These are phyloP conservation scores for Magnusiomyces tetraspermus DNA, from an alignment of 1,139 yeast genomes.

Conservation along the genomic window DNA sequence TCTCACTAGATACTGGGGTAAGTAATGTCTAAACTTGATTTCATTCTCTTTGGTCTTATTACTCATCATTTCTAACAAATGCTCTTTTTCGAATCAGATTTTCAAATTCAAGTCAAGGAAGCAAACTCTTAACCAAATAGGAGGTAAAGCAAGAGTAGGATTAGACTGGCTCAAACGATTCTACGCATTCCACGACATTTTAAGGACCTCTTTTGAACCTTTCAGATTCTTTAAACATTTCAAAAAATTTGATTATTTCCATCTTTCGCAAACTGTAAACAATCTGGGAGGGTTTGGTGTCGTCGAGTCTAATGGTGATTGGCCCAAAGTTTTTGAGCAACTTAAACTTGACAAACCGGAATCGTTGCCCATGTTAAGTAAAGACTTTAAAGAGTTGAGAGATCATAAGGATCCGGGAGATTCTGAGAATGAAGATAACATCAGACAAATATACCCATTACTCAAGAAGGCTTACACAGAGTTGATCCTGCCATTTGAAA, in stretches of 20 bases:
- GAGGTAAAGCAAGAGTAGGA: conserved; percentile 32
- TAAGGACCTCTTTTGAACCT: conserved; percentile 21
- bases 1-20: conserved; percentile 42
- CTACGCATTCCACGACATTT: conserved; percentile 27
- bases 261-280: conserved; percentile 26
- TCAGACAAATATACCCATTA: too few species aligned
- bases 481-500: conserved; percentile 28
- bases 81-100: conserved; percentile 14
- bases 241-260: conserved; percentile 21
- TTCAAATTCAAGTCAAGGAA: conserved; percentile 45
- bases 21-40: conserved; percentile 9
- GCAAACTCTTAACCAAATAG: conserved; percentile 42
- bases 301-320: conserved; percentile 19
- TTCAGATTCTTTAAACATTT: conserved; percentile 26
- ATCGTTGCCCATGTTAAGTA: too few species aligned
- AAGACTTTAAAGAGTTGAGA: too few species aligned
- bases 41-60: neutral
- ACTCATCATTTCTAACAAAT: neutral
- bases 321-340: conserved; percentile 24
- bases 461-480: conserved; percentile 3
- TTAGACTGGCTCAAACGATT: conserved; percentile 32
- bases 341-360: neutral
- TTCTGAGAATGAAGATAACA: too few species aligned
- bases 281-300: conserved; percentile 25
- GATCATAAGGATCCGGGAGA: too few species aligned